phyloP scores from a whole-genome alignment of 805 yeast species.

The Wickerhamomyces hampshirensis region DNA sequence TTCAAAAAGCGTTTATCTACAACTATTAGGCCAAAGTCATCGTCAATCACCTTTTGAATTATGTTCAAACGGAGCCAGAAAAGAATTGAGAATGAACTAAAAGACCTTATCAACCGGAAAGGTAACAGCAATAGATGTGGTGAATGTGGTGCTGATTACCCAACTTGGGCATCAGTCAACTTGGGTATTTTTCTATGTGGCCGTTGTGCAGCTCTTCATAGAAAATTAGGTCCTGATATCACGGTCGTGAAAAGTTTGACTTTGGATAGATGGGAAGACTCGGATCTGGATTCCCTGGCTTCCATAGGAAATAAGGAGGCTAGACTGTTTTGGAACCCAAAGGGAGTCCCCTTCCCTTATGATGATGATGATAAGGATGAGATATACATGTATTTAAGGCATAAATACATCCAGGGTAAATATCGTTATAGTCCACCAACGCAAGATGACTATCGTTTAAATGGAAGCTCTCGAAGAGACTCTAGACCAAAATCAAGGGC shows the following conservation, averaged over 20 bases:
- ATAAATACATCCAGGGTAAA: slow-evolving; percentile 63
- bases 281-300: slow-evolving; percentile 43
- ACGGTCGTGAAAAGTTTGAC: slow-evolving; percentile 70
- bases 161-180: slow-evolving; percentile 36
- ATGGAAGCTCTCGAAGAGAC: not conserved
- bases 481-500: slow-evolving; percentile 16
- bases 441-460: slow-evolving; percentile 26
- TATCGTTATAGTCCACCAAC: slow-evolving; percentile 33
- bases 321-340: slow-evolving; percentile 61
- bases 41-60: too few relatives aligned
- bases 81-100: slow-evolving; percentile 45
- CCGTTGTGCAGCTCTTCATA: slow-evolving; percentile 76
- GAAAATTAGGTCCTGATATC: slow-evolving; percentile 55
- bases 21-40: too few relatives aligned
- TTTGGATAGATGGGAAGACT: slow-evolving; percentile 61
- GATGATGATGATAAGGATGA: slow-evolving; percentile 68
- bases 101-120: slow-evolving; percentile 52
- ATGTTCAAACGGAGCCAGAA: slow-evolving; percentile 39
- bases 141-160: slow-evolving; percentile 66
- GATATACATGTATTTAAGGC: slow-evolving; percentile 55
- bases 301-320: slow-evolving; percentile 60
- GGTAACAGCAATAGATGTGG: slow-evolving; percentile 71
- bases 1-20: too few relatives aligned
- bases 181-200: slow-evolving; percentile 78
- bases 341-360: slow-evolving; percentile 61